Base-by-base conservation (phyloP, 306 rosid species). In the Medicago ruthenica region DNA sequence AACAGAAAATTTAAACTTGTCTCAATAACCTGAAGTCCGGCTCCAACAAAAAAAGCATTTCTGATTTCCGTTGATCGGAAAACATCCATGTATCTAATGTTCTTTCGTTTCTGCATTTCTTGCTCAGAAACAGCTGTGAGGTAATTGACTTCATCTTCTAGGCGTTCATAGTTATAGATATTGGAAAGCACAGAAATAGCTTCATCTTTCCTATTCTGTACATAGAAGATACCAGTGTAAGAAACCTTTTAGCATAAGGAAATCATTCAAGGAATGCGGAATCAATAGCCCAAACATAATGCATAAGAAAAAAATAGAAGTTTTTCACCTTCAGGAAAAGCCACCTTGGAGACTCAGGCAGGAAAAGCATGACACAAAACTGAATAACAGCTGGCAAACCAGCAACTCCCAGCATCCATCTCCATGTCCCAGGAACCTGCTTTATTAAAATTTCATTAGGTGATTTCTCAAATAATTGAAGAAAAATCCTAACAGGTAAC, bases 281-380 rank as follows among this genome's bases (percentile, higher is more conserved):
- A 40, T 15, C 65, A 75, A 50, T 55, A 24, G 8, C 45, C 55
- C 31, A 45, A 9, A 59, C n/a, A 12, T 17, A 59, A 21, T 40
- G 42, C 37, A 39, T 40, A 12, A 48, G n/a, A 61, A 11, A 60
- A 18, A 78, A 47, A 78, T 14, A 11, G 63, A 75, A 47, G 21
- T 57, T 54, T 55, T 70, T 64, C 70, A 87, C 97, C 89, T 86
- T 86, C 84, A 87, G 80, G 79, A 87, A 85, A 76, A 91, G 97
- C 97, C 97, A 91, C 61, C 93, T 82, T 6, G 96, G 97, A 78
- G 97, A 91, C 80, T 91, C 97, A 44, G 97, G 97, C 71, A 89
- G 77, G 82, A 9, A 89, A 39, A 91, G 76, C 89, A 91, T 89
- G 57, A 84, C 84, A 57, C 6, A 66, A 67, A 91, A 91, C 67